Evolutionary conservation across 805 yeast species (phyloP).

Genomic region (Candida caryicola): DNA sequence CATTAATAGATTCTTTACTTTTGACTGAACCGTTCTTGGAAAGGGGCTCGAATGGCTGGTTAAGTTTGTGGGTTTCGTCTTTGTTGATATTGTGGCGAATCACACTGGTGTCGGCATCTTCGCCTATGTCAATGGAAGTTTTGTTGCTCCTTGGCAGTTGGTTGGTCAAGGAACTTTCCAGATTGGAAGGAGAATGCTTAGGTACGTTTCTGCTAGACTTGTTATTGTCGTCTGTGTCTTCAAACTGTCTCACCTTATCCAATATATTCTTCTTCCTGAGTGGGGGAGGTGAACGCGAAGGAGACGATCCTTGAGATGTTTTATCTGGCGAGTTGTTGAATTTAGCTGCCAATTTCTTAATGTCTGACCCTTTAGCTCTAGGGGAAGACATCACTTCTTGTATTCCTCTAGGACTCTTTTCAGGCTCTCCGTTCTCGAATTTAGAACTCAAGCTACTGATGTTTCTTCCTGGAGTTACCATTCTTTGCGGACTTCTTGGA

Average conservation of each 20-base stretch:
- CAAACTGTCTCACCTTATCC: slow-evolving; percentile 39
- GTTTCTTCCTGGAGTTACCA: slow-evolving; percentile 11
- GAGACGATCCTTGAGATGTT: slow-evolving; percentile 14
- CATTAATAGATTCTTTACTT: slow-evolving; percentile 10
- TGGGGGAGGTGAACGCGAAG: slow-evolving; percentile 20
- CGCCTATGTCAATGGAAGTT: slow-evolving; percentile 2
- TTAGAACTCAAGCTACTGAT: slow-evolving; percentile 22
- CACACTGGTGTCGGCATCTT: slow-evolving; percentile 6
- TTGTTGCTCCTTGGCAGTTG: slow-evolving; percentile 3
- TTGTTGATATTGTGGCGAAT: slow-evolving; percentile 1
- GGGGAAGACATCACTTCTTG: slow-evolving; percentile 6
- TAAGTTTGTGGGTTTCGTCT: neutral
- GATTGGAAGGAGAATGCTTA: neutral
- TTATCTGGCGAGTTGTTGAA: slow-evolving; percentile 18
- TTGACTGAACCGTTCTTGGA: slow-evolving; percentile 2
- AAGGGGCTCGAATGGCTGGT: slow-evolving; percentile 9
- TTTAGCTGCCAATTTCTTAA: slow-evolving; percentile 27
- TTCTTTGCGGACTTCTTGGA: slow-evolving; percentile 1
- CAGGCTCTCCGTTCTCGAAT: slow-evolving; percentile 14
- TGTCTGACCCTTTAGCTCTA: slow-evolving; percentile 14
- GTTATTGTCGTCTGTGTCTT: slow-evolving; percentile 18
- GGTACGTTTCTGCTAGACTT: neutral
- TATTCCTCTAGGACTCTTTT: slow-evolving; percentile 1
- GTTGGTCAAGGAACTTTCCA: slow-evolving; percentile 1
- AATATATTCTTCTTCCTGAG: slow-evolving; percentile 20